Conservation (phyloP, 805 yeast species). For the Myxozyma udenii region DNA sequence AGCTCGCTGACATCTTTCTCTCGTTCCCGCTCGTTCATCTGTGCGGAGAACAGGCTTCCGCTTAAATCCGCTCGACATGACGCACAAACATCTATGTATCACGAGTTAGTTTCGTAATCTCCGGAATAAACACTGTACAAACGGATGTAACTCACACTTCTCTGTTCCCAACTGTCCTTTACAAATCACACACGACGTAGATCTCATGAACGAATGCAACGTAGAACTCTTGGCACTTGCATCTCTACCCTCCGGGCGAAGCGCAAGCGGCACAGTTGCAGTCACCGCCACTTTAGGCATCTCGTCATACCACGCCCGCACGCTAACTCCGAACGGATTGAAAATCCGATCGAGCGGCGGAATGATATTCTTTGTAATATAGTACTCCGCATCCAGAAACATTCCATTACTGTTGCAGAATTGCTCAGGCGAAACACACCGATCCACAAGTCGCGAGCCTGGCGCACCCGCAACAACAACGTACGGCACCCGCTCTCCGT, state of each 20-base stretch:
- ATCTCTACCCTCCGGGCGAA: not conserved
- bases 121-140: not conserved
- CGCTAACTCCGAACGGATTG: conserved; percentile 76
- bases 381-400: conserved; percentile 75
- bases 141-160: conserved; percentile 12
- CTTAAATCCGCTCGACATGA: conserved; percentile 16
- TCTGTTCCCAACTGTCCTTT: conserved; percentile 1
- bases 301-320: conserved; percentile 69
- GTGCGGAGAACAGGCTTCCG: conserved; percentile 16
- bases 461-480: conserved; percentile 63
- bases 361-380: conserved; percentile 74
- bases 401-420: conserved; percentile 46
- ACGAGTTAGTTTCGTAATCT: conserved; percentile 5
- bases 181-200: conserved; percentile 24
- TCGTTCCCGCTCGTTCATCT: conserved; percentile 17
- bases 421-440: conserved; percentile 77
- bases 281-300: conserved; percentile 48
- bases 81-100: conserved; percentile 24
- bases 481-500: conserved; percentile 82
- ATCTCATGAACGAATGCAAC: conserved; percentile 22
- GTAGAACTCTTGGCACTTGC: conserved; percentile 2
- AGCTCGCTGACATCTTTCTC: conserved; percentile 29
- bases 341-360: conserved; percentile 89
- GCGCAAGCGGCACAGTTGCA: not conserved
- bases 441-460: conserved; percentile 62